A percentile compares a stretch with the other conserved stretches of the same genome.
Conservation (phyloP, 192 early-diverging fungal species). For the Backusella westeae region DNA sequence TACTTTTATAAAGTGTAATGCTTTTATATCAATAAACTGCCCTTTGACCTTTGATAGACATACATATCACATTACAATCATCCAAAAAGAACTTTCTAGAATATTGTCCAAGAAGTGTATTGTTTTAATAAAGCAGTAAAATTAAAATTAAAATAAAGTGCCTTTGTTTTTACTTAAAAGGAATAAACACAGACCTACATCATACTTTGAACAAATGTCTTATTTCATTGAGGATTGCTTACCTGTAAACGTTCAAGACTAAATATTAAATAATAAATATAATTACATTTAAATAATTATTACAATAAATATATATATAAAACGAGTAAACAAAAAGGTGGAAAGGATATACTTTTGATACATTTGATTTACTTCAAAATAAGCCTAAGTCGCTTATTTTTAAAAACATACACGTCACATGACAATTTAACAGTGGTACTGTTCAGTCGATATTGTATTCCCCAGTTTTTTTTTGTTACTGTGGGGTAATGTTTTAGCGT, state of each 20-base stretch:
- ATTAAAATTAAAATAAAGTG: too few species aligned
- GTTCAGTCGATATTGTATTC: not conserved
- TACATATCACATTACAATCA: too few species aligned
- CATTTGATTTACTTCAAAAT: too few species aligned
- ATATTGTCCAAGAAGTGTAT: not conserved
- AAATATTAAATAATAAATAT: not conserved
- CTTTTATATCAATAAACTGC: too few species aligned
- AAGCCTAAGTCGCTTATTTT: not conserved
- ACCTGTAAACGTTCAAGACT: too few species aligned
- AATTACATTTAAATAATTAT: not conserved
- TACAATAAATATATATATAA: not conserved
- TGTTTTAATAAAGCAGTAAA: not conserved
- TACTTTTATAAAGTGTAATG: too few species aligned
- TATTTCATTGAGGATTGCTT: too few species aligned
- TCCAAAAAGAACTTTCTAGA: too few species aligned
- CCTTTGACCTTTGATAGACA: too few species aligned
- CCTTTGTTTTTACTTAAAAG: too few species aligned
- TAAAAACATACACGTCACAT: not conserved
- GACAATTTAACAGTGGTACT: not conserved
- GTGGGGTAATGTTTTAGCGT: not conserved
- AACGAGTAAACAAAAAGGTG: not conserved
- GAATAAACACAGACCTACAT: too few species aligned
- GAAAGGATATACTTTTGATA: not conserved
- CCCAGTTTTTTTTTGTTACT: not conserved
- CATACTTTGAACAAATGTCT: too few species aligned